These are phyloP conservation scores for Eucalyptus victrix DNA, from an alignment of 345 rosid species.

Conservation along the genomic window DNA sequence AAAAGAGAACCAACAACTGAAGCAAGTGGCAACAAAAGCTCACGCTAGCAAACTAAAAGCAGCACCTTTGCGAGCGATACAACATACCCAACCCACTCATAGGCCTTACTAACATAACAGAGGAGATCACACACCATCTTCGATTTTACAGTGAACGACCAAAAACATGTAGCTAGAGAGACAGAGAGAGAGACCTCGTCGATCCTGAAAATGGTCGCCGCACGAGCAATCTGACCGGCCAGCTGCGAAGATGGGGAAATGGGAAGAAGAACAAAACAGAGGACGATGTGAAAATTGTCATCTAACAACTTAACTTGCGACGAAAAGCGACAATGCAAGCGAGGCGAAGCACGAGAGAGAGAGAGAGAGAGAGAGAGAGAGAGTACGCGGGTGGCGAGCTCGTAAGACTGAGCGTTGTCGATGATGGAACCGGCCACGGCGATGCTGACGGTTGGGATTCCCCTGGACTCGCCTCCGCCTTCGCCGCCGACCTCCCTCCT, in stretches of 20 bases:
- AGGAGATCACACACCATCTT: not conserved
- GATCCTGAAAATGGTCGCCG: conserved; percentile 76
- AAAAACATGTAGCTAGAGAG: not conserved
- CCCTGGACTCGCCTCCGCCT: conserved; percentile 3
- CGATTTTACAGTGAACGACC: not conserved
- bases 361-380: not conserved
- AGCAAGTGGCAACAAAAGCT: not conserved
- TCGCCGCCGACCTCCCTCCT: conserved; percentile 5
- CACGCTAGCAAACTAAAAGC: not conserved
- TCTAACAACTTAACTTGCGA: not conserved
- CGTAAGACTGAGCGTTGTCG: conserved; percentile 87
- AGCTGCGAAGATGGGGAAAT: conserved; percentile 25
- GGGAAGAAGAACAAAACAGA: not conserved
- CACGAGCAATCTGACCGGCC: conserved; percentile 93
- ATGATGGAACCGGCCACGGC: conserved; percentile 96
- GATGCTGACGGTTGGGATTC: conserved; percentile 53
- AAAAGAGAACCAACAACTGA: not conserved
- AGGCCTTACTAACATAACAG: not conserved
- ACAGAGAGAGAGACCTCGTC: conserved; percentile 49
- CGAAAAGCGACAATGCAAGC: not conserved
- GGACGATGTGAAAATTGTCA: not conserved
- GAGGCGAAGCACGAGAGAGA: not conserved
- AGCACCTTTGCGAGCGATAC: not conserved
- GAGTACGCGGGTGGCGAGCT: conserved; percentile 82
- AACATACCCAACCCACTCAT: not conserved